Percentiles rank a stretch among this genome's conserved stretches.
Evolutionary conservation across 306 rosid species (phyloP).

Genomic region (Lithocarpus polystachyus): DNA sequence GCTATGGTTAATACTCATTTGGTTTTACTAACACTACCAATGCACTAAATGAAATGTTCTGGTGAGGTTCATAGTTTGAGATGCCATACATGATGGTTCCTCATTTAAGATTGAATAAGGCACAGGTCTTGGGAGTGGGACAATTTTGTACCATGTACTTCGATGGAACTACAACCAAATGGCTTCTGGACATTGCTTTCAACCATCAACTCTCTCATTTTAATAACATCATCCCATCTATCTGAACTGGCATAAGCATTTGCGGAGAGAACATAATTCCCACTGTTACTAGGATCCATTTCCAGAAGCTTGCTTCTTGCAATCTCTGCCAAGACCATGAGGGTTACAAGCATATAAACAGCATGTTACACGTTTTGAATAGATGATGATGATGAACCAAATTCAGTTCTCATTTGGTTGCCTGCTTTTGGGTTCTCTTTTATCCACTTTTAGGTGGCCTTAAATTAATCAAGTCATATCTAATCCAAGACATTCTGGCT

Average conservation of each 20-base stretch:
- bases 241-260: constrained; percentile 59
- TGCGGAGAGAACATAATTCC: constrained; percentile 72
- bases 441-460: too few relatives aligned
- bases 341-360: constrained; percentile 48
- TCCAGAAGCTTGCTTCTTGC: constrained; percentile 73
- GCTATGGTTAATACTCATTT: background rate
- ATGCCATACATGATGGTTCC: background rate
- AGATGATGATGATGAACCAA: too few relatives aligned
- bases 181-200: constrained; percentile 65
- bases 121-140: constrained; percentile 18
- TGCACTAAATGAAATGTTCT: background rate
- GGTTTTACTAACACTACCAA: background rate
- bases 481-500: too few relatives aligned
- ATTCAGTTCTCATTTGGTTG: too few relatives aligned
- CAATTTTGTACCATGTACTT: constrained; percentile 33
- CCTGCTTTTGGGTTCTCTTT: too few relatives aligned
- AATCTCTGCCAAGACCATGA: constrained; percentile 72
- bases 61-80: background rate
- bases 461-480: too few relatives aligned
- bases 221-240: constrained; percentile 82
- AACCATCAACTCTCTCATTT: constrained; percentile 71
- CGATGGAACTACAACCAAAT: constrained; percentile 67
- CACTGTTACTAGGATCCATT: constrained; percentile 66
- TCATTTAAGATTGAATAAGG: background rate
- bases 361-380: too few relatives aligned